Evolutionary conservation across 495 filamentous ascomycete species (phyloP).

Genomic region (Talaromyces proteolyticus): DNA sequence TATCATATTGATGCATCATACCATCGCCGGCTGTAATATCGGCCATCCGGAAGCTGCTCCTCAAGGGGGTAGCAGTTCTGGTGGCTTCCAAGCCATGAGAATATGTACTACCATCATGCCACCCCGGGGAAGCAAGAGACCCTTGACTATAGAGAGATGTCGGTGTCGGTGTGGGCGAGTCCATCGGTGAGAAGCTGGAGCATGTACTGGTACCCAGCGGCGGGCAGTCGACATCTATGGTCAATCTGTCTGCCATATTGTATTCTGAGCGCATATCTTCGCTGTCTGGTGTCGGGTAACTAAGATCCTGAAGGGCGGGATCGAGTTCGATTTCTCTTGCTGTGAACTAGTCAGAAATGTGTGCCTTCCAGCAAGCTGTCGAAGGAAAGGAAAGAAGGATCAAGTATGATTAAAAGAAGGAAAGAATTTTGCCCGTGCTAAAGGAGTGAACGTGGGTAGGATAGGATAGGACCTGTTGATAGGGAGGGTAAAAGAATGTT

Average conservation of each 20-base stretch:
- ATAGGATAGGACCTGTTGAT: not conserved
- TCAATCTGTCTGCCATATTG: constrained; percentile 34
- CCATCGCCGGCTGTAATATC: constrained; percentile 28
- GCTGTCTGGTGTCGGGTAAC: constrained; percentile 10
- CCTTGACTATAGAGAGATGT: constrained; percentile 39
- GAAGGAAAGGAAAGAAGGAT: not conserved
- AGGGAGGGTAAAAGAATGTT: constrained; percentile 7
- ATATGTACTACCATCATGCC: constrained; percentile 32
- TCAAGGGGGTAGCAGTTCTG: constrained; percentile 28
- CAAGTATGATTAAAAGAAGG: constrained; percentile 7
- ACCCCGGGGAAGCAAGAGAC: constrained; percentile 33
- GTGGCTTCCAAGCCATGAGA: constrained; percentile 25
- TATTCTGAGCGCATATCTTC: constrained; percentile 38
- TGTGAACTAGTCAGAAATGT: not conserved
- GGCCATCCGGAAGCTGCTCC: constrained; percentile 33
- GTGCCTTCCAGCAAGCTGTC: not conserved
- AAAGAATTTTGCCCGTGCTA: constrained; percentile 7
- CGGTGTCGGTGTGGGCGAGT: constrained; percentile 39
- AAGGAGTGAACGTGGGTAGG: constrained; percentile 8
- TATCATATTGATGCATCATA: constrained; percentile 27
- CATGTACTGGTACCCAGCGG: constrained; percentile 39
- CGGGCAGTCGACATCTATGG: constrained; percentile 38
- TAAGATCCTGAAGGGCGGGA: constrained; percentile 2
- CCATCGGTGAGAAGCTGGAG: constrained; percentile 39
- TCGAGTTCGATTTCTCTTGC: constrained; percentile 5